phyloP scores from a whole-genome alignment of 2,329 filamentous ascomycete species.

The Endothia cerciana region DNA sequence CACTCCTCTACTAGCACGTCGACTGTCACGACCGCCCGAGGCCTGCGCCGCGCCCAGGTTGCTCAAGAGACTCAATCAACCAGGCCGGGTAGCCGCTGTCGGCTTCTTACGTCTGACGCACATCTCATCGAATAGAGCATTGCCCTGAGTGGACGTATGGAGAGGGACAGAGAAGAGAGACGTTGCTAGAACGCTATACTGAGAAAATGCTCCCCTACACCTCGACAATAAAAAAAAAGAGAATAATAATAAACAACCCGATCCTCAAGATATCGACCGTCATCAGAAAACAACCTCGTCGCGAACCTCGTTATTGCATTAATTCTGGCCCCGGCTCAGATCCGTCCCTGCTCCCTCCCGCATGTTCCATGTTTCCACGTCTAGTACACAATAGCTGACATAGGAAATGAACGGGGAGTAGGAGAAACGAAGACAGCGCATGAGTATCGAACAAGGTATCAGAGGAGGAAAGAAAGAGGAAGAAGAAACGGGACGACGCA shows the following conservation, averaged over 20 bases:
- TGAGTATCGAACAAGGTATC: conserved; percentile 67
- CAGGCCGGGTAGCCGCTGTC: neutral
- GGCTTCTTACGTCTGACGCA: neutral
- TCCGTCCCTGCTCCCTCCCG: neutral
- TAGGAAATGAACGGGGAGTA: neutral
- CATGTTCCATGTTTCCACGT: conserved; percentile 10
- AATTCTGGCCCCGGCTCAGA: conserved; percentile 12
- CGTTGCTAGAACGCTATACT: conserved; percentile 26
- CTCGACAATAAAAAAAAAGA: conserved; percentile 21
- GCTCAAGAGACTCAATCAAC: neutral
- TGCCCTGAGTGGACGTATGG: neutral
- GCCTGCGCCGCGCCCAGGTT: neutral
- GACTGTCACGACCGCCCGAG: neutral
- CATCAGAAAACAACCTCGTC: neutral
- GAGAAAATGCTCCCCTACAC: conserved; percentile 19
- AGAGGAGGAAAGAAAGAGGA: conserved; percentile 34
- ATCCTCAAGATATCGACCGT: neutral
- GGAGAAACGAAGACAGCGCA: conserved; percentile 29
- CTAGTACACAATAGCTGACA: conserved; percentile 25
- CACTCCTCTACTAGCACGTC: neutral
- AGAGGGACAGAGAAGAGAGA: conserved; percentile 27
- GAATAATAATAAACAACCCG: neutral
- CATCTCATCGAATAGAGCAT: neutral
- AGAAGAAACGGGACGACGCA: conserved; percentile 35
- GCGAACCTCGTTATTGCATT: conserved; percentile 17